Conservation (phyloP, 1,284 basidiomycete genomes). For the Boletus sp. region DNA sequence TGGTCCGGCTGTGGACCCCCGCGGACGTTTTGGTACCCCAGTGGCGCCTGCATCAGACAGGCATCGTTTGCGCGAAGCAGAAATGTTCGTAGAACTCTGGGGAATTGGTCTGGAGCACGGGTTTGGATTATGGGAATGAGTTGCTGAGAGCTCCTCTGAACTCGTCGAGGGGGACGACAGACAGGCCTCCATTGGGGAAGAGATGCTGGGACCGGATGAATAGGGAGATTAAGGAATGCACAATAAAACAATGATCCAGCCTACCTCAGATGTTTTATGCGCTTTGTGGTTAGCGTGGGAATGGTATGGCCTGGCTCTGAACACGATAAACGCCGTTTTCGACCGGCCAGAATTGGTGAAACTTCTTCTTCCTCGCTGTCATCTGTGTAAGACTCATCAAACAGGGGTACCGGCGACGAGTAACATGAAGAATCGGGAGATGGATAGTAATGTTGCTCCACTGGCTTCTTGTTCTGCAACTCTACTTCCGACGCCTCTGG, state of each 20-base stretch:
- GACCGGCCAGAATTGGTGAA: conserved; percentile 10
- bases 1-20: conserved; percentile 7
- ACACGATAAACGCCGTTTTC: conserved; percentile 16
- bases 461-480: too few relatives aligned
- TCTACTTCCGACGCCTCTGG: too few relatives aligned
- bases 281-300: too few relatives aligned
- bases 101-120: background rate
- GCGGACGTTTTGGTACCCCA: conserved; percentile 26
- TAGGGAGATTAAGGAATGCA: background rate
- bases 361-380: conserved; percentile 5
- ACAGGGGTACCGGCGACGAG: background rate
- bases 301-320: background rate
- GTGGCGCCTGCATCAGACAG: conserved; percentile 30
- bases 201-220: background rate
- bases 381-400: background rate
- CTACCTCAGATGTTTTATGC: too few relatives aligned
- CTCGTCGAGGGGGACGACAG: conserved; percentile 12
- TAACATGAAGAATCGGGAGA: background rate
- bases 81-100: background rate
- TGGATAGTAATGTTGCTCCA: background rate
- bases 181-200: background rate
- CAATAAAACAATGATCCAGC: background rate
- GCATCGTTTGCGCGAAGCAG: conserved; percentile 28
- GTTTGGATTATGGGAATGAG: too few relatives aligned
- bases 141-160: background rate